Evolutionary conservation across 371 early-diverging fungal genomes (phyloP).

Genomic region (Batrachochytrium dendrobatidis): DNA sequence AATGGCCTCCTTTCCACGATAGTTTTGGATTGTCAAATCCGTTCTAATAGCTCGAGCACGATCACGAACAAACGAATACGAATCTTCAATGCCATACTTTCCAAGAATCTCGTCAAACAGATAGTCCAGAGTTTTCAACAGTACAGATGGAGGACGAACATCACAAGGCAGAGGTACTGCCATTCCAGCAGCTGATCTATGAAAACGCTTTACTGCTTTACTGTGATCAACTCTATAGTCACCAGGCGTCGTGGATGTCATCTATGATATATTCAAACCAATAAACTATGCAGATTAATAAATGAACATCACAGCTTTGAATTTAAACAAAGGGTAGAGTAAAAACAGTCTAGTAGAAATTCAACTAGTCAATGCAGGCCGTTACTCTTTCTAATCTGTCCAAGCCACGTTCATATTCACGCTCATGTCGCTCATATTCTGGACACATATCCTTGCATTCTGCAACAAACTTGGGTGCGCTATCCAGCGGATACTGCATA

Average conservation of each 20-base stretch:
- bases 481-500: constrained; percentile 44
- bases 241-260: constrained; percentile 41
- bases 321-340: background rate
- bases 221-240: constrained; percentile 46
- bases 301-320: background rate
- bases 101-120: constrained; percentile 57
- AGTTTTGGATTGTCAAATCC: constrained; percentile 84
- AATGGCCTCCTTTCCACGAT: constrained; percentile 59
- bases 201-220: constrained; percentile 73
- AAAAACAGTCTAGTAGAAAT: background rate
- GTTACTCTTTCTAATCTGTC: constrained; percentile 69
- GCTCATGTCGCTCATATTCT: constrained; percentile 78
- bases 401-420: constrained; percentile 67
- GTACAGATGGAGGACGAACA: constrained; percentile 70
- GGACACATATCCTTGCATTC: constrained; percentile 87
- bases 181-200: constrained; percentile 82
- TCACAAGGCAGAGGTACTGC: constrained; percentile 84
- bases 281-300: too few species aligned
- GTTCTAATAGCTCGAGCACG: constrained; percentile 79
- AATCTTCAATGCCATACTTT: constrained; percentile 42
- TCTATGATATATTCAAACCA: too few species aligned
- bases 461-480: constrained; percentile 66
- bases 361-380: too few species aligned
- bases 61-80: constrained; percentile 84
- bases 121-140: constrained; percentile 72